Conservation (phyloP, 2,329 filamentous ascomycete genomes). For the Penicillium crustosum region DNA sequence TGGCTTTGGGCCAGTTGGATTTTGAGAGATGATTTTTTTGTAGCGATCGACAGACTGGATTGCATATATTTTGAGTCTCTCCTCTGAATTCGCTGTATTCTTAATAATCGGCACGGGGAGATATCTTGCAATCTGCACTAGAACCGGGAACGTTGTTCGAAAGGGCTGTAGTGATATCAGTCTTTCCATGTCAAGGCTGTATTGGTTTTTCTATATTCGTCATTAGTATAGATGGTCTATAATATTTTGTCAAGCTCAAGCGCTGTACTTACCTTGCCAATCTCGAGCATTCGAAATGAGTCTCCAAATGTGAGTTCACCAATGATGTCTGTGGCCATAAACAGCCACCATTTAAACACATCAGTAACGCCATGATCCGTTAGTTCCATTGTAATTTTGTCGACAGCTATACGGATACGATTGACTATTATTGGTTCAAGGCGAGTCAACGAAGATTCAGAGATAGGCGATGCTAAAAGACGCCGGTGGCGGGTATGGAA, state of each 20-base stretch:
- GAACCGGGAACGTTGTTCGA: conserved; percentile 27
- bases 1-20: conserved; percentile 19
- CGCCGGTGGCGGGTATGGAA: conserved; percentile 44
- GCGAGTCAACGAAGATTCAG: conserved; percentile 23
- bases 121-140: conserved; percentile 20
- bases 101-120: conserved; percentile 29
- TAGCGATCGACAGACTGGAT: conserved; percentile 28
- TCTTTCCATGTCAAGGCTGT: conserved; percentile 41
- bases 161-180: conserved; percentile 19
- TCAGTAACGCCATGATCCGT: conserved; percentile 42
- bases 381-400: conserved; percentile 49
- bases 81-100: conserved; percentile 15
- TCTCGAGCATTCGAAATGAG: conserved; percentile 55
- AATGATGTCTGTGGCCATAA: conserved; percentile 57
- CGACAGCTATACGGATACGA: conserved; percentile 43
- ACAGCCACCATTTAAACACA: conserved; percentile 56
- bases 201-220: conserved; percentile 42
- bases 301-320: conserved; percentile 57
- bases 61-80: conserved; percentile 27
- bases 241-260: background rate
- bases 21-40: conserved; percentile 16
- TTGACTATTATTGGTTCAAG: conserved; percentile 44
- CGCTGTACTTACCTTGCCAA: conserved; percentile 42
- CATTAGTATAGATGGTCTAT: background rate
- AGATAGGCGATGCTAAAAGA: conserved; percentile 41